Base-by-base conservation (phyloP, 345 rosid species). In the Moricandia moricandioides region DNA sequence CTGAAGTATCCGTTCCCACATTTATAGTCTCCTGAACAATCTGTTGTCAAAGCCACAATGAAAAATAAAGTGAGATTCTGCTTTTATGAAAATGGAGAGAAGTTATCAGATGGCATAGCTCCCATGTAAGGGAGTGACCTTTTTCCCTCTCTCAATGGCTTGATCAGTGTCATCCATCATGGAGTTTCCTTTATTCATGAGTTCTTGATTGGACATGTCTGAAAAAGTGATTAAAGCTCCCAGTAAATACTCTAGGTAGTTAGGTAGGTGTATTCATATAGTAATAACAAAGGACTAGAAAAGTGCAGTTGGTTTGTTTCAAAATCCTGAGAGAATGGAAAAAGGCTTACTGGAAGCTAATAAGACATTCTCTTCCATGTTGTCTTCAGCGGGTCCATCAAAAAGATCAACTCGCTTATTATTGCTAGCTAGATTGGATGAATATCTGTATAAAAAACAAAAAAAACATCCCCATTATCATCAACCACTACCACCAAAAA, bases 141-240 rank as follows among this genome's bases (percentile, higher is more conserved):
- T 86, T 80, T 87, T 85, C 2, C 88, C 91, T 68, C 97, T 90
- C 74, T 94, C 89, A 88, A 91, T 87, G 70, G 91, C 93, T 80
- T 91, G 88, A 85, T 94, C 97, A 59, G 96, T 94, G 82, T 90
- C 95, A 77, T 90, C 93, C 96, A 90, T 86, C 93, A 88, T 91
- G 17, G 64, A 73, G 62, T 90, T 83, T 75, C 31, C 24, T 21
- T 21, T 21, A 21, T 21, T 21, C 24, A 21, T 21, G 24, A 21
- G 24, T 21, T 21, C 24, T 21, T 21, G 24, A 2, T 21, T 21
- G 24, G 24, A 21, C 24, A 21, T 21, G 24, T 21, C 24, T 21
- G 24, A 21, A 21, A 21, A 2, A 21, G n/a, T n/a, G 24, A 21
- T 21, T 21, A 21, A 21, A 21, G 24, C 24, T 21, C 24, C 24